Evolutionary conservation across 768 basidiomycete species (phyloP), one percentile per base, ranked within the genome.

Genomic region (Pholiota microspora): DNA sequence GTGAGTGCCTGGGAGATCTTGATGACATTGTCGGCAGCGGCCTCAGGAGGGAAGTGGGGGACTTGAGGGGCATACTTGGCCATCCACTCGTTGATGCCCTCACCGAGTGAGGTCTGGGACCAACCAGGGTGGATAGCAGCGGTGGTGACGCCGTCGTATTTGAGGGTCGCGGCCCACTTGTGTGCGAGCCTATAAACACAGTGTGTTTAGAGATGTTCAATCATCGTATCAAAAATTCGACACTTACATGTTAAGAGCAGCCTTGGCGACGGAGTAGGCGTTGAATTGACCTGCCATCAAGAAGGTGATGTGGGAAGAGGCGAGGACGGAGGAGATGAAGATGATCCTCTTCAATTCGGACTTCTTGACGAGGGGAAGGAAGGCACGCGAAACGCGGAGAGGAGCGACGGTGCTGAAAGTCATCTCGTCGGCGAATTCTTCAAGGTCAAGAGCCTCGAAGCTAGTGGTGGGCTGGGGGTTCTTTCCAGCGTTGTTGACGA

Each of bases 101-200:
- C 60, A 15, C 65, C 59, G 24, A 64, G 46, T 9, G 62, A 58
- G 27, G 65, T 66, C 46, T 59, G 32, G 31, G 64, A 58, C 61
- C 61, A 66, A 10, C 64, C 62, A 21, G 65, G 65, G 40, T 66
- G 65, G 13, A 66, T 53, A 21, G 61, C 55, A 32, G 62, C 58
- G 12, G 60, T 59, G n/a, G 56, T 58, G 42, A 66, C 58, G 21
- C 65, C 65, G 32, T 64, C 59, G 40, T 40, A 52, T 48, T 59
- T 62, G 34, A 66, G 58, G 12, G 56, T 53, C 21, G 59, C 61
- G 28, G 59, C 65, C 61, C 61, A 66, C 44, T 66, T 66, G 24
- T 58, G 59, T 12, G 59, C 59, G n/a, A 66, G 51, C 65, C 65
- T 66, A 16, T 7, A 28, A 2, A 4, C 44, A 45, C 13, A 12